Percentiles rank a stretch among this genome's conserved stretches.
Evolutionary conservation across 2,329 filamentous ascomycete species (phyloP).

Genomic region (Orbilia blumenaviensis): DNA sequence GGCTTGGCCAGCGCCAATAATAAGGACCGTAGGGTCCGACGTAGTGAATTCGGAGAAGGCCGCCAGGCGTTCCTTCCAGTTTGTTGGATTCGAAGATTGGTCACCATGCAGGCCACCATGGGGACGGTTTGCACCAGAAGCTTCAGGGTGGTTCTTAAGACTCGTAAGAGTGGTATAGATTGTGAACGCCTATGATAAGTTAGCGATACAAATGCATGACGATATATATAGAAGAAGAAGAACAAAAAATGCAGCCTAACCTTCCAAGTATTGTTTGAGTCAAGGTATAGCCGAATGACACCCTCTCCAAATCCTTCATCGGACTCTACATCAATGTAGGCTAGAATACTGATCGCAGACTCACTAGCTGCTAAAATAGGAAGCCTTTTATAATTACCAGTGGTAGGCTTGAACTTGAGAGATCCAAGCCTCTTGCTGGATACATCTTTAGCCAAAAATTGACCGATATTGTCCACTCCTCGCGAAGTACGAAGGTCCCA

Average conservation of each 20-base stretch:
- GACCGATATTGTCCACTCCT: constrained; percentile 61
- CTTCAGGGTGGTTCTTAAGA: constrained; percentile 68
- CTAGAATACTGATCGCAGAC: constrained; percentile 64
- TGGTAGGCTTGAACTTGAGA: constrained; percentile 7
- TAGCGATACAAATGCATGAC: constrained; percentile 51
- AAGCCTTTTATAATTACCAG: constrained; percentile 32
- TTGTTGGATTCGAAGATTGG: constrained; percentile 38
- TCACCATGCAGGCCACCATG: constrained; percentile 69
- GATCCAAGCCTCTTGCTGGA: constrained; percentile 14
- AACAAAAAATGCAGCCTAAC: constrained; percentile 4
- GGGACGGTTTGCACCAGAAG: constrained; percentile 64
- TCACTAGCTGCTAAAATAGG: constrained; percentile 19
- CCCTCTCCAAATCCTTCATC: constrained; percentile 68
- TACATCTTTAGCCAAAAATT: constrained; percentile 13
- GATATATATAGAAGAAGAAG: neutral
- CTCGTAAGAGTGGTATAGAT: constrained; percentile 70
- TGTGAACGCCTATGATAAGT: constrained; percentile 67
- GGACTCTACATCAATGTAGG: constrained; percentile 68
- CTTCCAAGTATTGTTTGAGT: constrained; percentile 59
- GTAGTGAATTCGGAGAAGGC: constrained; percentile 13
- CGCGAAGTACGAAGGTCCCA: constrained; percentile 68
- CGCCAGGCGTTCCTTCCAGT: constrained; percentile 46
- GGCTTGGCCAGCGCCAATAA: constrained; percentile 72
- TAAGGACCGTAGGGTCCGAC: constrained; percentile 66
- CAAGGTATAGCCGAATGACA: constrained; percentile 65